Evolutionary conservation across 345 rosid genomes (phyloP), one percentile per base, ranked within the genome.

Genomic region (Bruguiera gymnorhiza): DNA sequence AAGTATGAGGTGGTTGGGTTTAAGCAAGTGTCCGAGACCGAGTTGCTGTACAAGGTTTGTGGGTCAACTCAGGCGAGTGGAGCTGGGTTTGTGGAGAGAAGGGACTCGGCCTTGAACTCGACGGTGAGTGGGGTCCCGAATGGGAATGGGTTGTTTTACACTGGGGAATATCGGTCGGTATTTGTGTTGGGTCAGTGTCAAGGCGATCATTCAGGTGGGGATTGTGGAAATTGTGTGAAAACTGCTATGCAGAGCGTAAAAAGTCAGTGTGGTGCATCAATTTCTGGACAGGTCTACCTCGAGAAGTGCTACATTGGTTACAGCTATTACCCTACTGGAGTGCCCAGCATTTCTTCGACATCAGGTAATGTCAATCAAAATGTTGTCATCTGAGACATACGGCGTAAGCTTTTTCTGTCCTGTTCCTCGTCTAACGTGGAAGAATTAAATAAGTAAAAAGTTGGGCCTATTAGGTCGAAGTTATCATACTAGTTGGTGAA

Each of bases 141-240:
- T 0, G 80, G 64, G 5, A 50, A 80, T 1, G 78, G 71, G 19
- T 70, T 77, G 54, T 90, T 85, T 56, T 83, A 83, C 83, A 65
- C 91, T 1, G 89, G 89, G 55, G 64, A 74, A 32, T 85, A 81
- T 51, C 85, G 84, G 77, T 73, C 80, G 2, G 70, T 81, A 29
- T 81, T 65, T 36, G 89, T 87, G 70, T 68, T 94, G 78, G 96
- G 89, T 6, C 97, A 94, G 83, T 94, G 98, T 50, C 93, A 94
- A 63, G 95, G 95, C 61, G 91, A 89, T 80, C 74, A 84, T 74
- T 82, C 80, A 32, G 74, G 75, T 29, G 77, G 74, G 19, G 91
- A 89, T 63, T 94, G 97, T 62, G 82, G 82, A 3, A 80, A 80
- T 53, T 94, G 98, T 57, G 83, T 83, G 72, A 84, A 85, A 72